Evolutionary conservation across 305 asterid species (phyloP).

Genomic region (Salvia sclarea): DNA sequence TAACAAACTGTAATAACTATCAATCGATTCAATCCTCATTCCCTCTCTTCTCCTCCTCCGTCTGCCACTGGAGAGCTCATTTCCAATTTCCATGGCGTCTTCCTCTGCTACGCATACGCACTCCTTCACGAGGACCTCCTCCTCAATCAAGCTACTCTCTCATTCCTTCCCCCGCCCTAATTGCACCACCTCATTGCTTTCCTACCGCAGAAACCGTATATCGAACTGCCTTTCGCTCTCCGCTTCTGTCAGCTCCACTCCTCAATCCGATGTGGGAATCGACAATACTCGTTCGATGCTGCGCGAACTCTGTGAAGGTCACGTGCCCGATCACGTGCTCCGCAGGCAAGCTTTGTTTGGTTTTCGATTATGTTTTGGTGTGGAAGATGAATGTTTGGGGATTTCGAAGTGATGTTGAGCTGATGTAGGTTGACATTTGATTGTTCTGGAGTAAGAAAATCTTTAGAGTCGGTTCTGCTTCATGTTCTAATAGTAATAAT

Average conservation of each 20-base stretch:
- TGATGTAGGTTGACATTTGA: neutral
- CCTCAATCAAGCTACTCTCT: slow-evolving; percentile 24
- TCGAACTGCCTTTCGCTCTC: slow-evolving; percentile 31
- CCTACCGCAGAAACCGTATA: slow-evolving; percentile 23
- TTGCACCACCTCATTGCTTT: slow-evolving; percentile 11
- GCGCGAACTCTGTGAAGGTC: slow-evolving; percentile 65
- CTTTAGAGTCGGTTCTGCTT: neutral
- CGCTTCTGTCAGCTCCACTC: slow-evolving; percentile 46
- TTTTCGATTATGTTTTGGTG: slow-evolving; percentile 8
- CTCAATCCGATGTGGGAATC: slow-evolving; percentile 31
- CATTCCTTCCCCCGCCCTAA: slow-evolving; percentile 22
- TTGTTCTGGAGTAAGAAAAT: neutral
- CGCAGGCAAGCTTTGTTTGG: slow-evolving; percentile 47
- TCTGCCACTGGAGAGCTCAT: slow-evolving; percentile 1
- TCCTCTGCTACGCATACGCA: slow-evolving; percentile 45
- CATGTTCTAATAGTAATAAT: neutral
- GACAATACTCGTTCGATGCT: slow-evolving; percentile 36
- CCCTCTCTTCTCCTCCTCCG: slow-evolving; percentile 5
- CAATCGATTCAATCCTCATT: neutral
- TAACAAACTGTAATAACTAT: neutral
- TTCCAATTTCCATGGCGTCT: slow-evolving; percentile 42
- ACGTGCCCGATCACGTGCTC: slow-evolving; percentile 80
- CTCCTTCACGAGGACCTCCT: slow-evolving; percentile 40
- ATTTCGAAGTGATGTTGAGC: slow-evolving; percentile 8
- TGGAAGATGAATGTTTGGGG: neutral